Evolutionary conservation across 1,284 basidiomycete genomes (phyloP).

Genomic region (Meripilus lineatus): DNA sequence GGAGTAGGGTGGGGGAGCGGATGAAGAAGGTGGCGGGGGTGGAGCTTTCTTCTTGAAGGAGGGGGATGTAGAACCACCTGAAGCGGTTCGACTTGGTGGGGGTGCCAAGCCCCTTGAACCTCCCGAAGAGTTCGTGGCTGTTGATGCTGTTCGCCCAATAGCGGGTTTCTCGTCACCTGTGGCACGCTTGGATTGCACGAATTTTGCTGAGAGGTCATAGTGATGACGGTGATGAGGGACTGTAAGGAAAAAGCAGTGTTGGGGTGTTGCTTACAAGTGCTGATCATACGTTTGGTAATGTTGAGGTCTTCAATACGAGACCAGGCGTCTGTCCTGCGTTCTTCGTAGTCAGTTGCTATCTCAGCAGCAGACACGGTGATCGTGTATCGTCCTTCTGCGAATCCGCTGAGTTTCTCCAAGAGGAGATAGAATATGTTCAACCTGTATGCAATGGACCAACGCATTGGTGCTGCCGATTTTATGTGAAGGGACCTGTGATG

Average conservation of each 20-base stretch:
- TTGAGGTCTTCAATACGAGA: conserved; percentile 70
- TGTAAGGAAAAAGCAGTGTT: conserved; percentile 1
- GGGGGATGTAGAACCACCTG: conserved; percentile 29
- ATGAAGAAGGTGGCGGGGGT: conserved; percentile 36
- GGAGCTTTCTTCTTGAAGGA: conserved; percentile 38
- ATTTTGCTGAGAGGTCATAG: conserved; percentile 42
- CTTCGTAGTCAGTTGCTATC: conserved; percentile 77
- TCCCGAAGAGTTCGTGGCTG: conserved; percentile 34
- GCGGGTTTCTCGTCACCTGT: conserved; percentile 17
- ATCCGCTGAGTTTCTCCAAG: conserved; percentile 88
- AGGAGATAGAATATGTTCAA: conserved; percentile 93
- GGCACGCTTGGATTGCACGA: conserved; percentile 53
- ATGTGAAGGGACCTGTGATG: conserved; percentile 2
- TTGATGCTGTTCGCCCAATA: conserved; percentile 41
- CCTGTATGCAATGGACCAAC: conserved; percentile 34
- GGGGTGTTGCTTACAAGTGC: conserved; percentile 62
- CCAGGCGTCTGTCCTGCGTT: conserved; percentile 76
- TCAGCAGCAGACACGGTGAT: conserved; percentile 59
- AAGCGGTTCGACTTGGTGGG: conserved; percentile 33
- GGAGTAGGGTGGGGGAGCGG: conserved; percentile 57
- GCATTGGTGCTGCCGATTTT: background rate
- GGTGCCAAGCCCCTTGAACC: conserved; percentile 32
- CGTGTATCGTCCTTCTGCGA: conserved; percentile 84
- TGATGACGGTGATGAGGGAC: background rate
- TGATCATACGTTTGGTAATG: conserved; percentile 78